Percentiles rank a stretch among this genome's conserved stretches.
phyloP scores from a whole-genome alignment of 345 rosid species.

The Populus nigra region DNA sequence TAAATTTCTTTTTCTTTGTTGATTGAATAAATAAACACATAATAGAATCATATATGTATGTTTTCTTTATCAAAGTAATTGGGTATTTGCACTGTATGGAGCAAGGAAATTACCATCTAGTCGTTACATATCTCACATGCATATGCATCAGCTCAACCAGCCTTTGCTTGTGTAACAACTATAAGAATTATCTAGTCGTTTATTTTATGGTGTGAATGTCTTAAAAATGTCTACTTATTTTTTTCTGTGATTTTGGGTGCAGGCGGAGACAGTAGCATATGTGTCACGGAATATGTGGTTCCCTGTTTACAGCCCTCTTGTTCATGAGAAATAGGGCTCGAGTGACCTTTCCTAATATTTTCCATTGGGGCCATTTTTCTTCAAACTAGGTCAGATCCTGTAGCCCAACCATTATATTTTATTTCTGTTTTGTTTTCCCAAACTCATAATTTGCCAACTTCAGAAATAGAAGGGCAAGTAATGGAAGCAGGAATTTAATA shows the following conservation, averaged over 20 bases:
- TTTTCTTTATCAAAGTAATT: neutral
- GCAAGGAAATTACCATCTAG: neutral
- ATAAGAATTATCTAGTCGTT: neutral
- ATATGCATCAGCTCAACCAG: neutral
- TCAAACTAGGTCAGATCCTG: neutral
- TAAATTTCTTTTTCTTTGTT: neutral
- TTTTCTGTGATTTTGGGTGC: slow-evolving; percentile 23
- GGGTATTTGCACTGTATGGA: neutral
- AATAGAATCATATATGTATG: neutral
- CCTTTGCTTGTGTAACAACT: neutral
- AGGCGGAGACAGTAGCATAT: slow-evolving; percentile 81
- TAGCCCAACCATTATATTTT: neutral
- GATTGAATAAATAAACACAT: neutral
- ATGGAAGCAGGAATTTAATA: neutral
- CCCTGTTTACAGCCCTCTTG: slow-evolving; percentile 88
- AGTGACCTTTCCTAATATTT: neutral
- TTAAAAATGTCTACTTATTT: neutral
- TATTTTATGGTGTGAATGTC: neutral
- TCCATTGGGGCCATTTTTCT: neutral
- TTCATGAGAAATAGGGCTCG: slow-evolving; percentile 68
- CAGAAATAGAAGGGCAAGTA: slow-evolving; percentile 2
- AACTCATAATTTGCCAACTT: slow-evolving; percentile 5
- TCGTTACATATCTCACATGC: no score
- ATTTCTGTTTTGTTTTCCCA: neutral
- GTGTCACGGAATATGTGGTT: slow-evolving; percentile 77